These are phyloP conservation scores for Antarctomyces pellizariae DNA, from an alignment of 495 filamentous ascomycete genomes.

Conservation along the genomic window DNA sequence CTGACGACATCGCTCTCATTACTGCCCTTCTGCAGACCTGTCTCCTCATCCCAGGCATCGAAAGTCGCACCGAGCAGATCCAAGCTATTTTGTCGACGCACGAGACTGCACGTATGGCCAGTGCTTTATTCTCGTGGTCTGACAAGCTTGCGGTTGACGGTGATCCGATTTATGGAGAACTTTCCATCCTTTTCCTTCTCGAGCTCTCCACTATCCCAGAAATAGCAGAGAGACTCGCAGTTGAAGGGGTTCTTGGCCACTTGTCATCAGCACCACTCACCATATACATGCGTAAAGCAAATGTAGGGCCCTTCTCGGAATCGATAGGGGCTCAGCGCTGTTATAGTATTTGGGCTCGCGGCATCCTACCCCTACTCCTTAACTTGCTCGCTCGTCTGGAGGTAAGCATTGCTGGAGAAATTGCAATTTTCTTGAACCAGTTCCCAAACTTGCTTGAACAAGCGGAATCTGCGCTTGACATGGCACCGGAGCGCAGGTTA, in stretches of 20 bases:
- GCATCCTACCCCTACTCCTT: constrained; percentile 69
- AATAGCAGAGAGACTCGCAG: constrained; percentile 72
- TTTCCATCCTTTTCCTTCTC: constrained; percentile 67
- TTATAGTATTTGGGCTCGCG: constrained; percentile 72
- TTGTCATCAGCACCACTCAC: constrained; percentile 56
- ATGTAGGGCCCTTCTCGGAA: constrained; percentile 42
- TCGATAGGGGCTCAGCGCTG: constrained; percentile 29
- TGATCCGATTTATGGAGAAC: constrained; percentile 86
- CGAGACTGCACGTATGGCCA: constrained; percentile 57
- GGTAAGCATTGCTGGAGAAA: constrained; percentile 52
- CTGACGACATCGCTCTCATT: constrained; percentile 63
- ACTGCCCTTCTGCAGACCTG: constrained; percentile 73
- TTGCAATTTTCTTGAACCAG: constrained; percentile 65
- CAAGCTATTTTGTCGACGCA: constrained; percentile 36
- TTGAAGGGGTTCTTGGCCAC: constrained; percentile 55
- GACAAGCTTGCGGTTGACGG: constrained; percentile 45
- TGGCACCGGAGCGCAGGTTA: constrained; percentile 20
- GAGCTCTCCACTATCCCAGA: constrained; percentile 62
- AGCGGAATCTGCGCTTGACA: constrained; percentile 35
- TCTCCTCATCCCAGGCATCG: constrained; percentile 45
- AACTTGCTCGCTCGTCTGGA: constrained; percentile 72
- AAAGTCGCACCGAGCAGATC: constrained; percentile 36
- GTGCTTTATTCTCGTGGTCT: constrained; percentile 83
- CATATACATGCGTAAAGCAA: constrained; percentile 39
- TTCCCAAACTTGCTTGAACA: constrained; percentile 50